Evolutionary conservation across 441 rosid species (phyloP), one percentile per base, ranked within the genome.

Genomic region (Adansonia grandidieri): DNA sequence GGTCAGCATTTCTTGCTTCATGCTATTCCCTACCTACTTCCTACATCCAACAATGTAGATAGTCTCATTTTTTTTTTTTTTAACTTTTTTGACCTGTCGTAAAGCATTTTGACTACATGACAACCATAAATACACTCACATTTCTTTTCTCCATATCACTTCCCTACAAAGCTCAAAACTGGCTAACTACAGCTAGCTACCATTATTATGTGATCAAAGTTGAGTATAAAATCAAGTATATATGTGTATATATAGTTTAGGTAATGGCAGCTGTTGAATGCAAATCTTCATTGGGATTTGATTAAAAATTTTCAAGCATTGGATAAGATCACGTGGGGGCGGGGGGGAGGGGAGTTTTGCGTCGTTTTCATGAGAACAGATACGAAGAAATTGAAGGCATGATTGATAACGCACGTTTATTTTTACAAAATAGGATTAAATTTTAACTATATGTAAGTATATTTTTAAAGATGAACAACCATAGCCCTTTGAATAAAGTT

Each of bases 231-330:
- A 70, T 70, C 51, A 37, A 17, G 13, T 3, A 1, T 53, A 53
- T n/a, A 6, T 7, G 15, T 2, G 2, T 9, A 42, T n/a, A 15
- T 66, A 32, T 14, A 9, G 53, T 45, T 67, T 19, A 32, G 54
- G 71, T 67, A 67, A 67, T 44, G 71, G 71, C 53, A 67, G 71
- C 71, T 67, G 54, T 50, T 50, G 60, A 50, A 8, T 24, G 56
- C 73, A 47, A 47, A 19, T 67, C 28, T 37, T 65, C n/a, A 40
- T 15, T 65, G n/a, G 14, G 28, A 67, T 67, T 1, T 22, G 60
- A 2, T 8, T 24, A 14, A 1, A n/a, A 22, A 2, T 47, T 68
- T 68, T 47, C 17, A 19, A 47, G 56, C 73, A 68, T 5, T 19
- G 9, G 17, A 47, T 19, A 67, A 19, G 17, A 45, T 68, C 72